Evolutionary conservation across 2,329 filamentous ascomycete species (phyloP).

Genomic region (Akanthomyces muscarius): DNA sequence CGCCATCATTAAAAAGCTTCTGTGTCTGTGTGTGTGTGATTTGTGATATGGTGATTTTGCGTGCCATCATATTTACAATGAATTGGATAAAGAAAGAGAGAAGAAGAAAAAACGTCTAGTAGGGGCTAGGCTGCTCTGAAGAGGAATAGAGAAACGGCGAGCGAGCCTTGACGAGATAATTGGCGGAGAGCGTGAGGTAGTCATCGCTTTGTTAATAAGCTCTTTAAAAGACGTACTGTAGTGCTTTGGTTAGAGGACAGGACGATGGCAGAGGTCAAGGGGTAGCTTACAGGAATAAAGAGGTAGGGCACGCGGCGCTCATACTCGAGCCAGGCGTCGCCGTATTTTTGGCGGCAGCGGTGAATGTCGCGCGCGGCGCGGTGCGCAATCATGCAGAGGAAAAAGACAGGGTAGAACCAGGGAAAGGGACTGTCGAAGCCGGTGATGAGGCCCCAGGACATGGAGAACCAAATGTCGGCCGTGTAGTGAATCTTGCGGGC

Average conservation of each 20-base stretch:
- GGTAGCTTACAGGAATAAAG: slow-evolving; percentile 63
- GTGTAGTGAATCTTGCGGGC: slow-evolving; percentile 62
- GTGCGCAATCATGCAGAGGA: slow-evolving; percentile 75
- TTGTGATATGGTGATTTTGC: background rate
- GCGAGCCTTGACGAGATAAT: background rate
- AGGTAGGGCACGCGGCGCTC: slow-evolving; percentile 74
- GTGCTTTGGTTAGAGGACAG: background rate
- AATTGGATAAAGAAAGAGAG: background rate
- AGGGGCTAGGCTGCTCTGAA: slow-evolving; percentile 1
- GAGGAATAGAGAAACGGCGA: background rate
- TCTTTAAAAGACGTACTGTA: slow-evolving; percentile 40
- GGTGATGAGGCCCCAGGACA: slow-evolving; percentile 49
- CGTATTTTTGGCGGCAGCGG: slow-evolving; percentile 75
- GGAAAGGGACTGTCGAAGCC: slow-evolving; percentile 69
- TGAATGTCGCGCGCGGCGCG: slow-evolving; percentile 73
- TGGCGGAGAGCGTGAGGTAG: background rate
- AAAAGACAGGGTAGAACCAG: slow-evolving; percentile 89
- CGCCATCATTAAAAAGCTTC: slow-evolving; percentile 10
- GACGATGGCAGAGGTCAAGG: background rate
- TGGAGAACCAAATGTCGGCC: slow-evolving; percentile 46
- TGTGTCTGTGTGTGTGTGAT: too few relatives aligned
- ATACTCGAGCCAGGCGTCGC: slow-evolving; percentile 76
- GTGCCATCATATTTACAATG: slow-evolving; percentile 10
- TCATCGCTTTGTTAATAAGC: background rate
- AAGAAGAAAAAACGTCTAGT: background rate